Conservation (phyloP, 2,329 filamentous ascomycete genomes). For the Colletotrichum filicis region DNA sequence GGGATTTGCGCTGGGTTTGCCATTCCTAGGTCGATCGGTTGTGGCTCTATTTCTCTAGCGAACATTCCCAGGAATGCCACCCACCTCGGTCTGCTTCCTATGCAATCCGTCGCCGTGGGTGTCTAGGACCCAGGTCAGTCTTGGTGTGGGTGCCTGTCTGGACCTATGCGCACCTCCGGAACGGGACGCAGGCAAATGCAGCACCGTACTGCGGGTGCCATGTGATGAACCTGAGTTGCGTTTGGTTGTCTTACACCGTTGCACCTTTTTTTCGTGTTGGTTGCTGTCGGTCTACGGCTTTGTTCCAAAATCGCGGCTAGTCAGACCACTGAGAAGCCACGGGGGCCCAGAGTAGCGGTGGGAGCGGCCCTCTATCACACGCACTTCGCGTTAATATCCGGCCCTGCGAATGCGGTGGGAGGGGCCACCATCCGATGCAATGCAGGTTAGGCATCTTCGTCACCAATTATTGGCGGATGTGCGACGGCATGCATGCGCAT, state of each 20-base stretch:
- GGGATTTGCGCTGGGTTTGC: conserved; percentile 5
- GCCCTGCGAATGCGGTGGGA: conserved; percentile 9
- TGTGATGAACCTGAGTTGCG: conserved; percentile 26
- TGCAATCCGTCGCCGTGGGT: not conserved
- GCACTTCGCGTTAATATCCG: conserved; percentile 21
- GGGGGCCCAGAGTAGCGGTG: conserved; percentile 22
- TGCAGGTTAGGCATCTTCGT: conserved; percentile 30
- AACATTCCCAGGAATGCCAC: conserved; percentile 27
- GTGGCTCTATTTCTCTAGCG: conserved; percentile 12
- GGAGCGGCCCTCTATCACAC: conserved; percentile 24
- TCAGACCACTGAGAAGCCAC: conserved; percentile 28
- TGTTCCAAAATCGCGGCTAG: conserved; percentile 28
- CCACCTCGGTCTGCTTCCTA: conserved; percentile 27
- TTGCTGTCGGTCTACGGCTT: conserved; percentile 5
- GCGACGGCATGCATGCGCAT: conserved; percentile 32
- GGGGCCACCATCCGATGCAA: conserved; percentile 29
- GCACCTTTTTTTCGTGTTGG: conserved; percentile 21
- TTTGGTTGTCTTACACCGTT: conserved; percentile 27
- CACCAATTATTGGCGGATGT: conserved; percentile 35
- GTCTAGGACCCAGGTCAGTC: not conserved
- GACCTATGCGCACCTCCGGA: conserved; percentile 25
- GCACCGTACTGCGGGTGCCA: conserved; percentile 22
- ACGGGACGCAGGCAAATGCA: conserved; percentile 30
- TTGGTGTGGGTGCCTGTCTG: conserved; percentile 7
- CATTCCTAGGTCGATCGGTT: conserved; percentile 3